Conservation (phyloP, 139 green algal genomes). For the Tetradesmus lagerheimii region DNA sequence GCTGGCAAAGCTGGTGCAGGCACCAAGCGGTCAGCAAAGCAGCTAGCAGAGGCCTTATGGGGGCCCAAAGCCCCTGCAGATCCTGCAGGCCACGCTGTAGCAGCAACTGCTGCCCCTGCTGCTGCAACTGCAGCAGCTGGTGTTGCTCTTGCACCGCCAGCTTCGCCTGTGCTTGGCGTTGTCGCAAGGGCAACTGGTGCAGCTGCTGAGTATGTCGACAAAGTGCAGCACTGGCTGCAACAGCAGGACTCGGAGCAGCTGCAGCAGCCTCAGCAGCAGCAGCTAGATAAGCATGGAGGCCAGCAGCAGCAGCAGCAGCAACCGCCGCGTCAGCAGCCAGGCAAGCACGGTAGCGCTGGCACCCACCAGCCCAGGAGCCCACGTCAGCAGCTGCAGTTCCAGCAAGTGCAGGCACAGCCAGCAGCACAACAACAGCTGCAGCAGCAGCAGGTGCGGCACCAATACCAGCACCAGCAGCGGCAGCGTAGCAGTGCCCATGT, state of each 20-base stretch:
- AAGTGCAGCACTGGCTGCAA: constrained; percentile 13
- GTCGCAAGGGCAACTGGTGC: neutral
- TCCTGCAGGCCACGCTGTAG: neutral
- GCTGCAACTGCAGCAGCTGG: neutral
- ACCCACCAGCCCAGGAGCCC: neutral
- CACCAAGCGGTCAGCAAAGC: neutral
- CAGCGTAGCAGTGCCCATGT: neutral
- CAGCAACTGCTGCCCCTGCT: neutral
- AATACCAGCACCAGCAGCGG: neutral
- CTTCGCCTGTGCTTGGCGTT: constrained; percentile 7
- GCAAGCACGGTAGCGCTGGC: neutral
- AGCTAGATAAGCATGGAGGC: neutral
- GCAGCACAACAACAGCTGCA: neutral
- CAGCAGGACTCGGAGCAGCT: neutral
- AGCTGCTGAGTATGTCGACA: neutral
- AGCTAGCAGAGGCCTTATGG: neutral
- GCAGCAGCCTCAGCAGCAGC: neutral
- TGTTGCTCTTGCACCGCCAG: neutral
- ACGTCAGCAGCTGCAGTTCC: neutral
- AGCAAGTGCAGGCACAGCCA: neutral
- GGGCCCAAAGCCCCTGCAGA: neutral
- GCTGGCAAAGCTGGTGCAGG: neutral
- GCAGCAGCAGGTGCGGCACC: neutral
- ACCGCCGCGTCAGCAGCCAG: neutral
- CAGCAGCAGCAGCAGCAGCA: neutral